Conservation (phyloP, 23 red algal species). For the Gracilariopsis chorda region DNA sequence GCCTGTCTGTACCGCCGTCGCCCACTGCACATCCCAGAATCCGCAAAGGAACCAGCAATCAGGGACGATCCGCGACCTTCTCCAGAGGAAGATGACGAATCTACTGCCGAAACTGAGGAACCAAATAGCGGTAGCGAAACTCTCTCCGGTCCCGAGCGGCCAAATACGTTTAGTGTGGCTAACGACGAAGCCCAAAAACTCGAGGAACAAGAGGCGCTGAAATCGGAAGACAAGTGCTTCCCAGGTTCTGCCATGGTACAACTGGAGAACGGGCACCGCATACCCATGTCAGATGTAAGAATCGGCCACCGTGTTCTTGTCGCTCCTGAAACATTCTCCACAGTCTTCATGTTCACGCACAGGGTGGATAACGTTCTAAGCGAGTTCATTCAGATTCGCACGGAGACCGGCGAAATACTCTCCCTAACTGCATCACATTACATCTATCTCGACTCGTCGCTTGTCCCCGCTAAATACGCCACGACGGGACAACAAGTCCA, state of each 20-base stretch:
- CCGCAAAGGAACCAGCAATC: not conserved
- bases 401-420: conserved; percentile 11
- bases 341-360: conserved; percentile 64
- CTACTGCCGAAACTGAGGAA: conserved; percentile 9
- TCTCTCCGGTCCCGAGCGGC: not conserved
- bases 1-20: conserved; percentile 12
- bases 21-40: no score
- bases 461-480: conserved; percentile 34
- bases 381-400: conserved; percentile 49
- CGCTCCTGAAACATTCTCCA: conserved; percentile 3
- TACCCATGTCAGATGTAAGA: conserved; percentile 35
- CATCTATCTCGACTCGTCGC: conserved; percentile 56
- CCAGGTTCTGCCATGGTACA: conserved; percentile 47
- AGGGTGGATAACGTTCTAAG: not conserved
- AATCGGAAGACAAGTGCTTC: conserved; percentile 40
- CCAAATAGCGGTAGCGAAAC: not conserved
- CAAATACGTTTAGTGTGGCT: not conserved
- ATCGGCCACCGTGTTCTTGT: conserved; percentile 57
- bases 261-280: conserved; percentile 50
- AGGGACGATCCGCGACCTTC: not conserved
- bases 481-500: conserved; percentile 38
- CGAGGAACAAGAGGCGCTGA: not conserved
- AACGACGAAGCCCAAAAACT: not conserved
- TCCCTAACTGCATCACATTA: conserved; percentile 54
- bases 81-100: not conserved